Evolutionary conservation across 345 rosid genomes (phyloP).

Genomic region (Cardiospermum halicacabum): DNA sequence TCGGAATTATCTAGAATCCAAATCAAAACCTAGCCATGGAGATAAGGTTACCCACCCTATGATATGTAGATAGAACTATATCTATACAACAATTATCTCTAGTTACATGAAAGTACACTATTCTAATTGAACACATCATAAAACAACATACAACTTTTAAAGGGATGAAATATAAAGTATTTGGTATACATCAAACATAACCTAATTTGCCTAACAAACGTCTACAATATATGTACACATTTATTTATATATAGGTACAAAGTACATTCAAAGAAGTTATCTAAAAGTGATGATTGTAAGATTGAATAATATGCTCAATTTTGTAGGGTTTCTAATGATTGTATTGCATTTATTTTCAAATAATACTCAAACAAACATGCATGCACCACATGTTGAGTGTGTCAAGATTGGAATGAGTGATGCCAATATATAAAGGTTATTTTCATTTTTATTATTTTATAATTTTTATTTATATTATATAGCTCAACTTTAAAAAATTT

Average conservation of each 20-base stretch:
- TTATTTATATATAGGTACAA: background rate
- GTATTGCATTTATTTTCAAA: background rate
- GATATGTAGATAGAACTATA: too few species aligned
- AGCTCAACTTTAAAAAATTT: too few species aligned
- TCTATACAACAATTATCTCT: too few species aligned
- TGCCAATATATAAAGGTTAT: too few species aligned
- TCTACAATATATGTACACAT: background rate
- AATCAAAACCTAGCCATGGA: too few species aligned
- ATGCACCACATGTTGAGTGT: slow-evolving; percentile 8
- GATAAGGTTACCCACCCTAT: too few species aligned
- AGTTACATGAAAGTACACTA: too few species aligned
- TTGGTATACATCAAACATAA: background rate
- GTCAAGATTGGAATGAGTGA: background rate
- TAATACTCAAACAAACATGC: background rate
- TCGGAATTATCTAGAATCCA: too few species aligned
- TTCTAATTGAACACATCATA: too few species aligned
- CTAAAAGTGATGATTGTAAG: background rate
- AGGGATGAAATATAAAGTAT: background rate
- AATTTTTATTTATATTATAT: too few species aligned
- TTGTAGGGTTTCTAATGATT: background rate
- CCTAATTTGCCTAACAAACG: slow-evolving; percentile 6
- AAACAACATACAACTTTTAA: too few species aligned
- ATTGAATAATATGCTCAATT: background rate
- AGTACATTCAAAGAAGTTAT: background rate
- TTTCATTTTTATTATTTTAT: too few species aligned